A percentile compares a stretch with the other conserved stretches of the same genome.
phyloP scores from a whole-genome alignment of 768 basidiomycete genomes.

The Amylocystis lapponica region DNA sequence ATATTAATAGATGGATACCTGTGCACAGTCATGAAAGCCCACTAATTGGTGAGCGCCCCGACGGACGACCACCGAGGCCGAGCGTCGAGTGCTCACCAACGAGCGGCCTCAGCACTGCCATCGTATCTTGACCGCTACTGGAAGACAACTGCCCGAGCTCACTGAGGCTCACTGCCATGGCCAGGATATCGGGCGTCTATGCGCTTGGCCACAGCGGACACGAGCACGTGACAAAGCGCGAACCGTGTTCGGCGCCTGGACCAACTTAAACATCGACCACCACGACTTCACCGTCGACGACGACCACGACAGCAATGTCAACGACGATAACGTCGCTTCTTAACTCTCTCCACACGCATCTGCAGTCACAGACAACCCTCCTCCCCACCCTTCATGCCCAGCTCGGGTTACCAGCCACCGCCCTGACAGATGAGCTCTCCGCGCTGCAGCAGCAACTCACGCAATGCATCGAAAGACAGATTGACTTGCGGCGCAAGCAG shows the following conservation, averaged over 20 bases:
- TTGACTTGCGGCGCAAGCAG: constrained; percentile 63
- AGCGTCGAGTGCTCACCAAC: too few species aligned
- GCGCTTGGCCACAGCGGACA: neutral
- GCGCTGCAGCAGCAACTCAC: constrained; percentile 70
- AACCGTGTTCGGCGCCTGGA: constrained; percentile 10
- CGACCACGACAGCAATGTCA: constrained; percentile 35
- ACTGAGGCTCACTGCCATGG: neutral
- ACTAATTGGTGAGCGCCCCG: too few species aligned
- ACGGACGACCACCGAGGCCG: too few species aligned
- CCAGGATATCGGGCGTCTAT: too few species aligned
- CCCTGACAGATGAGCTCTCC: constrained; percentile 76
- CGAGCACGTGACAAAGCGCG: constrained; percentile 18
- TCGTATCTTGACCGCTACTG: too few species aligned
- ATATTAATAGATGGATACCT: too few species aligned
- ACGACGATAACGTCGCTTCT: constrained; percentile 76
- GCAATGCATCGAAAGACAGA: constrained; percentile 68
- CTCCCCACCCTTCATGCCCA: constrained; percentile 79
- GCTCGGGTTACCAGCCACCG: constrained; percentile 74
- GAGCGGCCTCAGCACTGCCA: too few species aligned
- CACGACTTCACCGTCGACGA: constrained; percentile 4
- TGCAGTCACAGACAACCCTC: constrained; percentile 76
- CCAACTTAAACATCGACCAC: constrained; percentile 3
- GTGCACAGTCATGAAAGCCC: too few species aligned
- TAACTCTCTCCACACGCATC: constrained; percentile 69
- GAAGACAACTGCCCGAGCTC: too few species aligned